phyloP scores from a whole-genome alignment of 441 rosid species.

The Populus trichocarpa region DNA sequence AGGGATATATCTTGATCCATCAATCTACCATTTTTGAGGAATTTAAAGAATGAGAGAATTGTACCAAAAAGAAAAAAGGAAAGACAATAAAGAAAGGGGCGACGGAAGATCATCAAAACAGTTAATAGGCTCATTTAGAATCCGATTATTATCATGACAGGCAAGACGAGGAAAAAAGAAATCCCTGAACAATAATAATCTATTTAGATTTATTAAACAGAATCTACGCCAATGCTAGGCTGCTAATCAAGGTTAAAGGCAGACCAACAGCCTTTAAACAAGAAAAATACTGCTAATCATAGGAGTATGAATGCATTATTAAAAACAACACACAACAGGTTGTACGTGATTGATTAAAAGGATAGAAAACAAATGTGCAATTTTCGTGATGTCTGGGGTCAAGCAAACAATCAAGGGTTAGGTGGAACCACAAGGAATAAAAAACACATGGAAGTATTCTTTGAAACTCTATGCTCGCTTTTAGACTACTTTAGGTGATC shows the following conservation, averaged over 20 bases:
- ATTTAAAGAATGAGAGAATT: background rate
- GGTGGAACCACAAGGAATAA: slow-evolving; percentile 14
- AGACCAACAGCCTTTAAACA: background rate
- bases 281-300: background rate
- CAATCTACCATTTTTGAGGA: background rate
- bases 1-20: too few species aligned
- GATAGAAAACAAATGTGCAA: background rate
- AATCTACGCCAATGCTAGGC: background rate
- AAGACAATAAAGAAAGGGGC: background rate
- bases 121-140: background rate
- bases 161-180: background rate
- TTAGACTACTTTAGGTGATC: slow-evolving; percentile 16
- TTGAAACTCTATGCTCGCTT: slow-evolving; percentile 22
- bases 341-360: background rate
- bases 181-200: background rate
- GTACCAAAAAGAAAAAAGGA: too few species aligned
- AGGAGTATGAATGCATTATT: background rate
- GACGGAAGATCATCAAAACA: background rate
- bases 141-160: background rate
- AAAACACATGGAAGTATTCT: background rate
- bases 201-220: background rate
- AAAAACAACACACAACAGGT: background rate
- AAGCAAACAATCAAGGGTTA: background rate
- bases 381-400: background rate
- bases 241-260: background rate